Conservation (phyloP, 768 basidiomycete genomes). For the Auricularia auricula-judae region DNA sequence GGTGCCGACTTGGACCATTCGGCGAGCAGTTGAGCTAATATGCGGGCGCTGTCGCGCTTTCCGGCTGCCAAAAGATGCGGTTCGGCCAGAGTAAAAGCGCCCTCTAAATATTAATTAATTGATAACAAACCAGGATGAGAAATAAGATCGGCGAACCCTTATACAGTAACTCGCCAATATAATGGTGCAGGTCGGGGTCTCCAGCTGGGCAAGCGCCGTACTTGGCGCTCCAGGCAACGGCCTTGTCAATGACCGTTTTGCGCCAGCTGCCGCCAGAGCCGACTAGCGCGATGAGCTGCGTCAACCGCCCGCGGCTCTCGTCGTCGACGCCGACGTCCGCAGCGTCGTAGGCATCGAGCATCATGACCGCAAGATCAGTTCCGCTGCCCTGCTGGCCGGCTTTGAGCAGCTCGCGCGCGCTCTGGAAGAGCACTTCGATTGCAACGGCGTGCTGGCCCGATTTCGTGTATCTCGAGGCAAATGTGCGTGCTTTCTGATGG, state of each 20-base stretch:
- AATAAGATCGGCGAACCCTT: constrained; percentile 43
- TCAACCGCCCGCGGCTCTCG: constrained; percentile 79
- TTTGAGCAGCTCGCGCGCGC: constrained; percentile 80
- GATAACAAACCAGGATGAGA: background rate
- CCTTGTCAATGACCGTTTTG: constrained; percentile 77
- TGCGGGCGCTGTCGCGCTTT: constrained; percentile 77
- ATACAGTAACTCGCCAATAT: constrained; percentile 78
- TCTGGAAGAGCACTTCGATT: constrained; percentile 87
- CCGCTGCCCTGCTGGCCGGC: constrained; percentile 82
- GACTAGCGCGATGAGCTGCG: constrained; percentile 82
- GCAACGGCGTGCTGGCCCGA: constrained; percentile 60
- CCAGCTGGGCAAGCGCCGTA: constrained; percentile 72
- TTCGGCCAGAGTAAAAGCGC: constrained; percentile 64
- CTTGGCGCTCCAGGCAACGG: constrained; percentile 85
- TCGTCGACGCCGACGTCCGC: constrained; percentile 64
- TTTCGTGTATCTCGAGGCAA: constrained; percentile 79
- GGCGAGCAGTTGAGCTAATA: constrained; percentile 77
- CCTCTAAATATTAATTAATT: constrained; percentile 38
- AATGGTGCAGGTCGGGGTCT: constrained; percentile 80
- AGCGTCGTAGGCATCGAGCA: constrained; percentile 75
- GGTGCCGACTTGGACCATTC: constrained; percentile 45
- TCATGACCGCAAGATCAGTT: constrained; percentile 66
- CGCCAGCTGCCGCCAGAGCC: constrained; percentile 78
- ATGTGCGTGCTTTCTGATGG: constrained; percentile 94
- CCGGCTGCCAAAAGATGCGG: constrained; percentile 75